A percentile compares a stretch with the other conserved stretches of the same genome.
Evolutionary conservation across 164 flowering plant species (phyloP).

Genomic region (Magnolia changhungtana): DNA sequence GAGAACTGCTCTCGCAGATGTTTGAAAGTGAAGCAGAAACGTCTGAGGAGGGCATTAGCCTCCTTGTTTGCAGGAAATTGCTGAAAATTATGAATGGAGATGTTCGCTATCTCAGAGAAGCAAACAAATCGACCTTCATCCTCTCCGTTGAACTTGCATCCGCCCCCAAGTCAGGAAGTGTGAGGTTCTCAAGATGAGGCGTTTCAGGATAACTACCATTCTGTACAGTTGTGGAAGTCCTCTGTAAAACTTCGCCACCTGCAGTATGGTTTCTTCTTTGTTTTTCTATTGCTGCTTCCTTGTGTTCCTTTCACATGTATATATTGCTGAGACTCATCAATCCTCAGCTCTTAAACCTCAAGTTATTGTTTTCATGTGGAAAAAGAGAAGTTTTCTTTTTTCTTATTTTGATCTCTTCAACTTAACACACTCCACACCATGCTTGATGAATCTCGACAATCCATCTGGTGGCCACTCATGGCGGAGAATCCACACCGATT

Average conservation of each 20-base stretch:
- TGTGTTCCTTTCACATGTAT: not conserved
- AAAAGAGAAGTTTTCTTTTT: too few relatives aligned
- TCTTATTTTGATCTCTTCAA: too few relatives aligned
- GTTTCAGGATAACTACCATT: not conserved
- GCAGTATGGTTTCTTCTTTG: not conserved
- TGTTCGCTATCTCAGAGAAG: slow-evolving; percentile 76
- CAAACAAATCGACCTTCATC: slow-evolving; percentile 70
- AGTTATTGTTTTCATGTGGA: too few relatives aligned
- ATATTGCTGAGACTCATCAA: not conserved
- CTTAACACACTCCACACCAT: too few relatives aligned
- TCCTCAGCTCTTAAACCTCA: not conserved
- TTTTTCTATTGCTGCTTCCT: not conserved
- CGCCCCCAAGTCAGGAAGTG: slow-evolving; percentile 19
- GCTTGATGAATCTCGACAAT: too few relatives aligned
- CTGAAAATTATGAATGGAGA: slow-evolving; percentile 94
- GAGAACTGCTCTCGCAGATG: slow-evolving; percentile 75
- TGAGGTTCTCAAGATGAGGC: not conserved
- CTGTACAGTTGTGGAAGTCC: not conserved
- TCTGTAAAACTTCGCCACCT: not conserved
- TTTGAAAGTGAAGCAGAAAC: slow-evolving; percentile 50
- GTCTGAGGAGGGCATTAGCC: slow-evolving; percentile 76
- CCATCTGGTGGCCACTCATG: too few relatives aligned
- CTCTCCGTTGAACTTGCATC: slow-evolving; percentile 72
- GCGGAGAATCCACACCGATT: too few relatives aligned
- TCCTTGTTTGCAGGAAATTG: slow-evolving; percentile 69